Evolutionary conservation across 2,329 filamentous ascomycete species (phyloP).

Genomic region (Penicillium hesseltinei): DNA sequence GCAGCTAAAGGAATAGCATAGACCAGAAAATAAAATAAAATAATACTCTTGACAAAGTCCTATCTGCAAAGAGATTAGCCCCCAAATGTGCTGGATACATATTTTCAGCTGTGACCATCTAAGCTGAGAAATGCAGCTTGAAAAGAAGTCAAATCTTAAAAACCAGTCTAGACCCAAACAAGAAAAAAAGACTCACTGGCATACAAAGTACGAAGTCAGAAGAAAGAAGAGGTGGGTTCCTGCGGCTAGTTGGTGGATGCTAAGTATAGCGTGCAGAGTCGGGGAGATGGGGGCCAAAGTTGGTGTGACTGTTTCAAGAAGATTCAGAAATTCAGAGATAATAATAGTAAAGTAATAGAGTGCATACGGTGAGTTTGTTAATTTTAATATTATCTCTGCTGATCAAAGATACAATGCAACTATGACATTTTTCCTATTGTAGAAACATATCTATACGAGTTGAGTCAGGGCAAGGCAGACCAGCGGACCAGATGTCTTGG

Average conservation of each 20-base stretch:
- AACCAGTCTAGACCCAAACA: neutral
- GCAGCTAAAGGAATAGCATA: neutral
- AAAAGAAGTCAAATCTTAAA: neutral
- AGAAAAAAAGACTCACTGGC: neutral
- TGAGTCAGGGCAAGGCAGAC: slow-evolving; percentile 7
- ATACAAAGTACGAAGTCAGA: neutral
- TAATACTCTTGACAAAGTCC: too few species aligned
- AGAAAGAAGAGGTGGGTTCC: neutral
- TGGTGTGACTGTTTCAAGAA: slow-evolving; percentile 4
- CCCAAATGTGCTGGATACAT: neutral
- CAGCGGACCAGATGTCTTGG: neutral
- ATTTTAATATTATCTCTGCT: neutral
- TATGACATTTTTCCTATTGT: neutral
- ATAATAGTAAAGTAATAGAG: neutral
- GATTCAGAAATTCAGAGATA: neutral
- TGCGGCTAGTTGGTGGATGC: neutral
- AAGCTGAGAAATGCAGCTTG: neutral
- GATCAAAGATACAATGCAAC: neutral
- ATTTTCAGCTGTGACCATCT: neutral
- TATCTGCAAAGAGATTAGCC: neutral
- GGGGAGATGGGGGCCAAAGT: slow-evolving; percentile 1
- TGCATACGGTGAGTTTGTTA: neutral
- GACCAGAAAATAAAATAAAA: neutral
- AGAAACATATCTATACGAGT: neutral
- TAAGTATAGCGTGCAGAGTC: slow-evolving; percentile 6